Base-by-base conservation (phyloP, 1,284 basidiomycete genomes). In the Boletus semigastroideus region DNA sequence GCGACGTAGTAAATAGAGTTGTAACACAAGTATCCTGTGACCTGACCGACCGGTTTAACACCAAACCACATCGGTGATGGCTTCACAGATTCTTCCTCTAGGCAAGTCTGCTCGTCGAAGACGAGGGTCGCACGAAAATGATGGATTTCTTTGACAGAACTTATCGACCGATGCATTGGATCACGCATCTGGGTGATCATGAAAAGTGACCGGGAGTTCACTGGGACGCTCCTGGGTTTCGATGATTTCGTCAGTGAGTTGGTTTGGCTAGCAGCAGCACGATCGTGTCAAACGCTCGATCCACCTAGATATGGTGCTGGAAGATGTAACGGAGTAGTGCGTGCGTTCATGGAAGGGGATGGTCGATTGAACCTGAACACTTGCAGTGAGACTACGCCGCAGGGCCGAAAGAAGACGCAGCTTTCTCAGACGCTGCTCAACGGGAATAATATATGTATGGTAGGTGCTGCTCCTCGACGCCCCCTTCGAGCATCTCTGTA, bases 221-320 rank as follows among this genome's bases (percentile, higher is more conserved):
- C 90, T 16, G 96, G 96, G n/a, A 98, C 87, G 4, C 76, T 99
- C 44, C 81, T 96, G 40, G 96, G 97, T 3, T 99, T 99, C 66
- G 97, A 99, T 71, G 96, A 99, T 74, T 99, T 96, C 71, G 96
- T 99, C 71, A 99, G 96, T 98, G 72, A 84, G 96, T 98, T 44
- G 19, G 6, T 42, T 25, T 25, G 44, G 19, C 17, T 42, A 11
- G 19, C 7, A 27, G 22, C 10, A n/a, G 49, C 14, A 5, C n/a
- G 5, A 33, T 42, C 49, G 16, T 13, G 11, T 42, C 46, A 20
- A 51, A 53, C 14, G 11, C 36, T 28, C 11, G 36, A 16, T 41
- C 27, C 3, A 38, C 9, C 37, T 52, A 98, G 96, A 99, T 72
- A 98, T 99, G 93, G 96, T 99, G 3, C 74, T 99, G 43, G 93